phyloP scores from a whole-genome alignment of 1,139 yeast genomes.

The Pichia sp. region DNA sequence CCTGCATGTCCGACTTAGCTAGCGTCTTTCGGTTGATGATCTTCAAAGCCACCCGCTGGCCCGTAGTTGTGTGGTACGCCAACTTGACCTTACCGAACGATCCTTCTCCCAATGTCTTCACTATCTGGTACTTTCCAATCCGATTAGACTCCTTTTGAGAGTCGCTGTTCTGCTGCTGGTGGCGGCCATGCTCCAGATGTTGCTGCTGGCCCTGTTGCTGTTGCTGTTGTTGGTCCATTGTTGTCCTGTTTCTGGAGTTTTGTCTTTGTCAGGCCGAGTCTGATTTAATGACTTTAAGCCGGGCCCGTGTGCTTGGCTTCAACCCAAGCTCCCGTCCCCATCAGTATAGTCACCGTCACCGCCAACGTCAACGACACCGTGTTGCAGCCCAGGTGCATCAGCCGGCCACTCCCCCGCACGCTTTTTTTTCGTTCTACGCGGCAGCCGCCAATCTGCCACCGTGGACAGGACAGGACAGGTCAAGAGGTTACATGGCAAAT shows the following conservation, averaged over 20 bases:
- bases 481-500: not conserved
- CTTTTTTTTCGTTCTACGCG: not conserved
- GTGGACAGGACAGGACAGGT: not conserved
- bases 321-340: not conserved
- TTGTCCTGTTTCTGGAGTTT: not conserved
- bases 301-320: no score
- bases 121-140: constrained; percentile 90
- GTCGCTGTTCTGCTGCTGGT: constrained; percentile 8
- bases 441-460: not conserved
- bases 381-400: no score
- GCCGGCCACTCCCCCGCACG: not conserved
- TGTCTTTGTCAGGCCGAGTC: no score
- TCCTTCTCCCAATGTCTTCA: constrained; percentile 94
- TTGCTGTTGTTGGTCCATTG: constrained; percentile 20
- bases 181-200: constrained; percentile 6
- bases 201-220: constrained; percentile 19
- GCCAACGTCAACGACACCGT: constrained; percentile 20
- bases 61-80: constrained; percentile 90
- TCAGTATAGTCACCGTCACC: constrained; percentile 2
- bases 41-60: constrained; percentile 90
- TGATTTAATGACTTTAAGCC: no score
- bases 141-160: constrained; percentile 31
- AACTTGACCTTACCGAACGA: constrained; percentile 96
- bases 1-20: constrained; percentile 97
- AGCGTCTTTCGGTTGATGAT: constrained; percentile 90